Conservation (phyloP, 768 basidiomycete species). For the Rhizopogon vinicolor region DNA sequence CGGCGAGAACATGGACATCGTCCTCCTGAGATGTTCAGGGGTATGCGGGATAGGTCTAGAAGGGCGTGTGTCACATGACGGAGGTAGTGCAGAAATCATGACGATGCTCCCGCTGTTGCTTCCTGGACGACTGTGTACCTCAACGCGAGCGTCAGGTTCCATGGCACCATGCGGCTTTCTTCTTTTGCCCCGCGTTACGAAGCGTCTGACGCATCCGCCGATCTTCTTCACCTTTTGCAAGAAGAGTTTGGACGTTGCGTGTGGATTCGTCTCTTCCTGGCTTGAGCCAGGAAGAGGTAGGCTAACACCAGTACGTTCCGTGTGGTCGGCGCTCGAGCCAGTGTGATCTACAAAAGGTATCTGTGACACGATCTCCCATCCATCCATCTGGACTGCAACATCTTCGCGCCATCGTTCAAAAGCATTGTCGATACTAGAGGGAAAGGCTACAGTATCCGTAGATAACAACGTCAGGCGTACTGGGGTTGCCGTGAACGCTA, state of each 20-base stretch:
- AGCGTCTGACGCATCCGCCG: constrained; percentile 23
- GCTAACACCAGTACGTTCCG: background rate
- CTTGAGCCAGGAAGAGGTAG: background rate
- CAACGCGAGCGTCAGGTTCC: constrained; percentile 15
- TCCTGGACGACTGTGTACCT: constrained; percentile 18
- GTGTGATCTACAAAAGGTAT: background rate
- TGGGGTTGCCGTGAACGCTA: background rate
- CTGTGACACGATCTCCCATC: background rate
- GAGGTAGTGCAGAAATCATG: constrained; percentile 25
- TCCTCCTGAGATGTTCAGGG: constrained; percentile 6
- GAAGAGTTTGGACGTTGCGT: constrained; percentile 11
- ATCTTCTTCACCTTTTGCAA: constrained; percentile 23
- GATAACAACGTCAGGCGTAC: constrained; percentile 18
- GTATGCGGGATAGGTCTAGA: constrained; percentile 1
- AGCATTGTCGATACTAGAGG: constrained; percentile 20
- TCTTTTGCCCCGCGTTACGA: constrained; percentile 13
- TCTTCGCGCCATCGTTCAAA: constrained; percentile 26
- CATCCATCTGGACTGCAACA: constrained; percentile 2
- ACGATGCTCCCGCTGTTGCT: constrained; percentile 27
- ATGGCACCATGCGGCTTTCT: constrained; percentile 13
- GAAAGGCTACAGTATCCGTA: constrained; percentile 27
- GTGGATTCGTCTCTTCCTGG: background rate
- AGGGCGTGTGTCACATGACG: constrained; percentile 16
- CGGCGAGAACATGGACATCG: constrained; percentile 15
- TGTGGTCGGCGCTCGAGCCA: background rate